Percentiles rank a stretch among this genome's conserved stretches.
Evolutionary conservation across 257 asterid genomes (phyloP).

Genomic region (Jaltomata sinuosa): DNA sequence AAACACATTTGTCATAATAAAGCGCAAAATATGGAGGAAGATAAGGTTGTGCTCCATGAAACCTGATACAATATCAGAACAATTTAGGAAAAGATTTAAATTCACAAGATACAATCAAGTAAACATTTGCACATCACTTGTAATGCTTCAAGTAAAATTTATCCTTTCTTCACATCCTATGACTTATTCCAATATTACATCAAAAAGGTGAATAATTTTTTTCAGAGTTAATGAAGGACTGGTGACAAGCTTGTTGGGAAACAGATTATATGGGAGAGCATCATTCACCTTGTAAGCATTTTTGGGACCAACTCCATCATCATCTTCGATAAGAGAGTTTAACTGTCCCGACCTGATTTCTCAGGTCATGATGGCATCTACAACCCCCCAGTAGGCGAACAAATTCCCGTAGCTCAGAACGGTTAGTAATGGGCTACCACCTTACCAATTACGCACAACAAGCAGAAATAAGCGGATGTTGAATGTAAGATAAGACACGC

Average conservation of each 20-base stretch:
- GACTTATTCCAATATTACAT: neutral
- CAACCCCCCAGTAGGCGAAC: too few species aligned
- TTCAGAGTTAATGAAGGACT: neutral
- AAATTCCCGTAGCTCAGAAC: too few species aligned
- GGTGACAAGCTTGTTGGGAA: neutral
- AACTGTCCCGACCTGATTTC: too few species aligned
- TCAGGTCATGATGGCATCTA: too few species aligned
- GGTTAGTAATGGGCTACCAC: too few species aligned
- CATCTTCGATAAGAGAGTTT: constrained; percentile 95
- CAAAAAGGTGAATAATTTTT: neutral
- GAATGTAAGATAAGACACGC: too few species aligned
- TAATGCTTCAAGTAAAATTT: neutral
- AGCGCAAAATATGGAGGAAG: neutral
- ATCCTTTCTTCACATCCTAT: neutral
- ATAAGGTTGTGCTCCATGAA: neutral
- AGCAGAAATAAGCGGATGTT: too few species aligned
- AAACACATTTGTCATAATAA: neutral
- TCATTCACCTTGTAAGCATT: constrained; percentile 76
- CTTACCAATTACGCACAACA: too few species aligned
- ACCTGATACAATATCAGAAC: neutral
- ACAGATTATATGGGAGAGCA: neutral
- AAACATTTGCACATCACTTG: neutral
- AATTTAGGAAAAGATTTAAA: neutral
- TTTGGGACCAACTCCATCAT: constrained; percentile 86
- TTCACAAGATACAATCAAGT: neutral